These are phyloP conservation scores for Xanthoconium separans DNA, from an alignment of 1,284 basidiomycete genomes.

Conservation along the genomic window DNA sequence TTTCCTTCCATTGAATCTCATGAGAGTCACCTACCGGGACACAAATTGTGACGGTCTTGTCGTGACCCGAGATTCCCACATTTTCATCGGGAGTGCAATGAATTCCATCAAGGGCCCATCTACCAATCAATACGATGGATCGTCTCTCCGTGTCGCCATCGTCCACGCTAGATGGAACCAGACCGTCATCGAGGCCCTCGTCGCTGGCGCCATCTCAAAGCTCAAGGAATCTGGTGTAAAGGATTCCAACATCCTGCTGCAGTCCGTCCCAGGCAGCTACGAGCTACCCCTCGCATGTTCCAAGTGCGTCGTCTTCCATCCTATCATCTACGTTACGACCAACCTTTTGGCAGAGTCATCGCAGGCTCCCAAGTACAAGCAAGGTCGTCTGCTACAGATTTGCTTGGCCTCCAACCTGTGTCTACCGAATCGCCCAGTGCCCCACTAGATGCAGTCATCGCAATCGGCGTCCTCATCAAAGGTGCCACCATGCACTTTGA, in stretches of 20 bases:
- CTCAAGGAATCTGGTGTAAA: slow-evolving; percentile 86
- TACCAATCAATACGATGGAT: slow-evolving; percentile 70
- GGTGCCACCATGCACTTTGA: slow-evolving; percentile 98
- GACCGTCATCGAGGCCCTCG: slow-evolving; percentile 78
- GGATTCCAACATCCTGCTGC: slow-evolving; percentile 85
- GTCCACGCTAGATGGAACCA: slow-evolving; percentile 95
- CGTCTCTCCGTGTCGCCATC: slow-evolving; percentile 79
- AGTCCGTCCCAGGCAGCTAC: slow-evolving; percentile 92
- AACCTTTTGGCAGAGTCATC: slow-evolving; percentile 58
- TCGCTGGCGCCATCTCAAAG: slow-evolving; percentile 74
- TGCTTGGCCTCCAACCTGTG: slow-evolving; percentile 64
- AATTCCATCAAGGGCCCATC: slow-evolving; percentile 77
- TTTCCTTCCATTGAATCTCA: slow-evolving; percentile 42
- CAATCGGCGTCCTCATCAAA: slow-evolving; percentile 97
- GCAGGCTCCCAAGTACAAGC: slow-evolving; percentile 82
- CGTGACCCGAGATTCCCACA: slow-evolving; percentile 17
- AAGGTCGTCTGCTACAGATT: slow-evolving; percentile 69
- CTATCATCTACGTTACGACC: background rate
- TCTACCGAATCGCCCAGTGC: slow-evolving; percentile 46
- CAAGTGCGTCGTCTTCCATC: slow-evolving; percentile 50
- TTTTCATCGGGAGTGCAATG: slow-evolving; percentile 41
- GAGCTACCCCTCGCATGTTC: slow-evolving; percentile 87
- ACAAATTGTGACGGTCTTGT: background rate
- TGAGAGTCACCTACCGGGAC: background rate
- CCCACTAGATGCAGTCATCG: slow-evolving; percentile 93